Percentiles rank a stretch among this genome's conserved stretches.
Conservation (phyloP, 1,139 yeast species). For the Magnusiomyces tetraspermus region DNA sequence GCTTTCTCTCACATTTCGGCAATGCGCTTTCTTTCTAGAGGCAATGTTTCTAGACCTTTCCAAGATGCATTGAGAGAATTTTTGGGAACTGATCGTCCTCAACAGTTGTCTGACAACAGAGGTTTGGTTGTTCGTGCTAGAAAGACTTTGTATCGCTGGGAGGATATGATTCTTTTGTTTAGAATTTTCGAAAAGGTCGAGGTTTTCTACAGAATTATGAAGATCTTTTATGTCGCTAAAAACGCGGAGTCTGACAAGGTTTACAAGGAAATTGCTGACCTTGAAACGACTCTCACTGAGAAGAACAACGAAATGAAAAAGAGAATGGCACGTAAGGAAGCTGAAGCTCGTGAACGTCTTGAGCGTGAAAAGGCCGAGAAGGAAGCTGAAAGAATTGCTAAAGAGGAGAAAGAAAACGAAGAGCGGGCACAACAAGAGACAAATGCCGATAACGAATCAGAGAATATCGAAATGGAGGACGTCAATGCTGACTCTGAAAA, state of each 20-base stretch:
- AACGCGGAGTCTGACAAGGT: background rate
- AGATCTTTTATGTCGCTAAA: background rate
- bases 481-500: conserved; percentile 9
- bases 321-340: conserved; percentile 18
- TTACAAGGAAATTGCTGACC: background rate
- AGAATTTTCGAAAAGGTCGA: background rate
- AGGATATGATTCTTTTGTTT: background rate
- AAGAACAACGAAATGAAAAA: conserved; percentile 13
- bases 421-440: conserved; percentile 16
- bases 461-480: conserved; percentile 15
- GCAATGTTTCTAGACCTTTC: background rate
- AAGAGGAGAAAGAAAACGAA: conserved; percentile 30
- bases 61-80: background rate
- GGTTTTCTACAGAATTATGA: background rate
- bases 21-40: too few relatives aligned
- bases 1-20: too few relatives aligned
- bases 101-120: background rate
- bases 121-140: background rate
- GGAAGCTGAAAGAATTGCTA: conserved; percentile 18
- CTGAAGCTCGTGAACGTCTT: conserved; percentile 34
- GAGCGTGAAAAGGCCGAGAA: conserved; percentile 26
- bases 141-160: conserved; percentile 2
- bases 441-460: conserved; percentile 15
- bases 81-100: background rate
- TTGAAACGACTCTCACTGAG: background rate